A percentile compares a stretch with the other conserved stretches of the same genome.
These are phyloP conservation scores for Crithidia acanthocephali DNA, from an alignment of 208 protist genomes.

Conservation along the genomic window DNA sequence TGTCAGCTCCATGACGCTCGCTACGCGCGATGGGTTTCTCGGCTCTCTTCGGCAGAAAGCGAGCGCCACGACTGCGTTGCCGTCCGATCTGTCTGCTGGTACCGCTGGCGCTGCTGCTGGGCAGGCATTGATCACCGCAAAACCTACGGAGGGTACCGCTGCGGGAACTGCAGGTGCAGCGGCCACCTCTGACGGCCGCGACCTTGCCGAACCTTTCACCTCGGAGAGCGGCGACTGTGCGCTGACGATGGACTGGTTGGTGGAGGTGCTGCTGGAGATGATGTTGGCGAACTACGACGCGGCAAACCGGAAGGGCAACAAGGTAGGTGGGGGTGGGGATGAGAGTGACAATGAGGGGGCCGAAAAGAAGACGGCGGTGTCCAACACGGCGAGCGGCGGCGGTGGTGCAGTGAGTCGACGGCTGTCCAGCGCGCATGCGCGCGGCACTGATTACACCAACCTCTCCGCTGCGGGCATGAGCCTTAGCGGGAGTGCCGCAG, in stretches of 20 bases:
- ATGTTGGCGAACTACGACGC: slow-evolving; percentile 26
- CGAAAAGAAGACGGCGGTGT: not conserved
- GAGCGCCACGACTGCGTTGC: no score
- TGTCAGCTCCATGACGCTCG: not conserved
- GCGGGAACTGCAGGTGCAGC: not conserved
- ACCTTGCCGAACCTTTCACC: slow-evolving; percentile 25
- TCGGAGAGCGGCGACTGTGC: slow-evolving; percentile 47
- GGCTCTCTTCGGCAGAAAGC: not conserved
- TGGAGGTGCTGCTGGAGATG: slow-evolving; percentile 41
- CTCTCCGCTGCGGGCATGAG: not conserved
- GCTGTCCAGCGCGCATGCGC: not conserved
- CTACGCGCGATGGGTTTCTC: not conserved
- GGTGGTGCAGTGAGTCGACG: not conserved
- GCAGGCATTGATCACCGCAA: not conserved
- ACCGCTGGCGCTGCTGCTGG: no score
- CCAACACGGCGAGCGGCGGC: not conserved
- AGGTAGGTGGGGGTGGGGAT: not conserved
- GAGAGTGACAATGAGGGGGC: slow-evolving; percentile 2
- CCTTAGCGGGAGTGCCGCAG: not conserved
- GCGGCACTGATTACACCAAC: not conserved
- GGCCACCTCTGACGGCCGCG: not conserved
- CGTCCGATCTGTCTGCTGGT: not conserved
- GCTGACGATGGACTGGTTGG: slow-evolving; percentile 71
- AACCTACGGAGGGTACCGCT: not conserved
- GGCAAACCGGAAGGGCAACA: not conserved